Conservation (phyloP, 257 asterid species). For the Paraleonurus japonicus region DNA sequence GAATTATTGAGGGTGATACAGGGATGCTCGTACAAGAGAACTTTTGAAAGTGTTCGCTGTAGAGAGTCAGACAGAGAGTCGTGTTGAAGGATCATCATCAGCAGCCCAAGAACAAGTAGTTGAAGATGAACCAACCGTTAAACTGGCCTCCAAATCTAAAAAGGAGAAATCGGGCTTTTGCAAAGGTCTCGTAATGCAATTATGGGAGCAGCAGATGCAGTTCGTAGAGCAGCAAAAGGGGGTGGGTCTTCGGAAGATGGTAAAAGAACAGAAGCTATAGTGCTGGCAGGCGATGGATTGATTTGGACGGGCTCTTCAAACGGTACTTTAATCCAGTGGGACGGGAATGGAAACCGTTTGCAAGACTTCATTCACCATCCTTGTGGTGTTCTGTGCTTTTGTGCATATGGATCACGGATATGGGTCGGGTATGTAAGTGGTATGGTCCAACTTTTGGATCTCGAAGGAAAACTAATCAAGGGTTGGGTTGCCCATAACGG, state of each 20-base stretch:
- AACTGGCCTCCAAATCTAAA: slow-evolving; percentile 66
- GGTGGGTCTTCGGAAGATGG: slow-evolving; percentile 75
- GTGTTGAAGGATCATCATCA: slow-evolving; percentile 52
- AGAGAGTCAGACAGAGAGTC: slow-evolving; percentile 79
- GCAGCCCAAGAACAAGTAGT: slow-evolving; percentile 57
- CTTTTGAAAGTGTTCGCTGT: slow-evolving; percentile 73
- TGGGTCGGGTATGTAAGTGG: slow-evolving; percentile 95
- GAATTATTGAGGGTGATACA: slow-evolving; percentile 29
- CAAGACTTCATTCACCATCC: slow-evolving; percentile 76
- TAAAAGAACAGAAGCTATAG: slow-evolving; percentile 74
- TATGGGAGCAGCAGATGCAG: slow-evolving; percentile 99
- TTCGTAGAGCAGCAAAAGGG: slow-evolving; percentile 87
- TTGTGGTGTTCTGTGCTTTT: slow-evolving; percentile 70
- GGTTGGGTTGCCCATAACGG: slow-evolving; percentile 84
- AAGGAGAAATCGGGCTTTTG: slow-evolving; percentile 88
- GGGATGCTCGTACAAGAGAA: slow-evolving; percentile 96
- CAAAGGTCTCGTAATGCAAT: slow-evolving; percentile 92
- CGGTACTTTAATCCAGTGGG: slow-evolving; percentile 93
- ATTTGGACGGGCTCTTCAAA: slow-evolving; percentile 92
- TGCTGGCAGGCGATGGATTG: slow-evolving; percentile 70
- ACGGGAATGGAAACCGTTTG: slow-evolving; percentile 81
- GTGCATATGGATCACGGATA: slow-evolving; percentile 63
- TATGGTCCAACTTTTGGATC: slow-evolving; percentile 70
- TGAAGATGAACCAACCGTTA: slow-evolving; percentile 77
- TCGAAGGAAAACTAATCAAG: slow-evolving; percentile 66